Base-by-base conservation (phyloP, 176 grass and related monocot species). In the Eleusine indica region DNA sequence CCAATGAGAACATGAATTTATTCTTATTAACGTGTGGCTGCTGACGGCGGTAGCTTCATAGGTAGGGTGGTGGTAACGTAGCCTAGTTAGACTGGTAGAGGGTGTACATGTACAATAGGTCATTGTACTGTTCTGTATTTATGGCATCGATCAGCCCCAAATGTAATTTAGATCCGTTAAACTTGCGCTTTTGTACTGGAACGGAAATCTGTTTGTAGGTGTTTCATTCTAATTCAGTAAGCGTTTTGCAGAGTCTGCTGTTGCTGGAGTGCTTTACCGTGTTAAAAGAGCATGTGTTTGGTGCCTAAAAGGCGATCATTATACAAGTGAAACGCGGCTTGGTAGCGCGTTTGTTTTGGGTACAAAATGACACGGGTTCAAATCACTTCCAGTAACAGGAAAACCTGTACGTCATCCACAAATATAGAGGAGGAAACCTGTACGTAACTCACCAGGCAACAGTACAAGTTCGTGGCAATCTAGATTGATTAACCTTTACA, bases 31-130 rank as follows among this genome's bases (percentile, higher is more conserved):
- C 5, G 6, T 37, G 25, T 67, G 37, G 77, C 15, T 65, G 28
- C 4, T 70, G 42, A 48, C 71, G 9, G 53, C 16, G 66, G 21
- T 3, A 2, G 76, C 43, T 46, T 35, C 32, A 35, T 35, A 35
- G 32, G 32, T 35, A 1, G 6, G 6, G 1, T 46, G 43, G 8
- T 46, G 43, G 10, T 15, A 14, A 3, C 32, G 32, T 35, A 35
- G 32, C 32, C 43, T 85, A 44, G 70, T 49, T 52, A 16, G 77
- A 41, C 6, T 69, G 9, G 25, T 29, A 48, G 28, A 22, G 63
- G 25, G 37, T 90, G 84, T 83, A 87, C 44, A 87, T 90, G 80
- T 87, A 75, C 51, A 78, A 68, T 79, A 74, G 51, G 4, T 51
- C 14, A 14, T 78, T 86, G 60, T 79, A 22, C 63, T 68, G 32